phyloP scores from a whole-genome alignment of 2,329 filamentous ascomycete genomes.

The Fusarium pseudograminearum region DNA sequence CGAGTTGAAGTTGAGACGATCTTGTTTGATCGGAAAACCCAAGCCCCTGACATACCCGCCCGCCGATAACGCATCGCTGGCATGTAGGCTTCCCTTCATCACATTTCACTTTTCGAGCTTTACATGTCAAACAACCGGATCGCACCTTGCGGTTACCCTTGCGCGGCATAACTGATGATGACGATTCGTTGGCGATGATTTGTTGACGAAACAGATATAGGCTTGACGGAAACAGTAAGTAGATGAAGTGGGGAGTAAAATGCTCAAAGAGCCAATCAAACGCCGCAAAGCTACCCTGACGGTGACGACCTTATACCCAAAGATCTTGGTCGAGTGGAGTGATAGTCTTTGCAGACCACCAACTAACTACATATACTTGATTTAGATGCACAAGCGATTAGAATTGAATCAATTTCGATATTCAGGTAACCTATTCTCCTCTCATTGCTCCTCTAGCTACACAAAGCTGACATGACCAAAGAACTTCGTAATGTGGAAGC shows the following conservation, averaged over 20 bases:
- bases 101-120: slow-evolving; percentile 20
- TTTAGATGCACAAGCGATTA: not conserved
- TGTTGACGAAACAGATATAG: too few species aligned
- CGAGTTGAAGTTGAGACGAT: not conserved
- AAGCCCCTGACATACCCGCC: slow-evolving; percentile 11
- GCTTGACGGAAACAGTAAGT: not conserved
- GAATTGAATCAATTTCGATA: not conserved
- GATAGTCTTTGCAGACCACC: not conserved
- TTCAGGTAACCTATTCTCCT: not conserved
- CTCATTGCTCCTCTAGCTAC: slow-evolving; percentile 17
- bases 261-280: not conserved
- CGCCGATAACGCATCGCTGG: slow-evolving; percentile 10
- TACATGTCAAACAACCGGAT: slow-evolving; percentile 21
- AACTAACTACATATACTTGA: not conserved
- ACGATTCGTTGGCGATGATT: not conserved
- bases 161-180: slow-evolving; percentile 9
- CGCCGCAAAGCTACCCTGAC: not conserved
- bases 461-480: slow-evolving; percentile 58
- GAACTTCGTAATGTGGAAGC: slow-evolving; percentile 62
- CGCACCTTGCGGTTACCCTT: slow-evolving; percentile 21
- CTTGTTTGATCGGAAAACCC: not conserved
- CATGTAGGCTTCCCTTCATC: slow-evolving; percentile 16
- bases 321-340: not conserved
- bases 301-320: not conserved
- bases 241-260: not conserved